Evolutionary conservation across 192 early-diverging fungal genomes (phyloP), one percentile per base, ranked within the genome.

Genomic region (Coemansia sp.): DNA sequence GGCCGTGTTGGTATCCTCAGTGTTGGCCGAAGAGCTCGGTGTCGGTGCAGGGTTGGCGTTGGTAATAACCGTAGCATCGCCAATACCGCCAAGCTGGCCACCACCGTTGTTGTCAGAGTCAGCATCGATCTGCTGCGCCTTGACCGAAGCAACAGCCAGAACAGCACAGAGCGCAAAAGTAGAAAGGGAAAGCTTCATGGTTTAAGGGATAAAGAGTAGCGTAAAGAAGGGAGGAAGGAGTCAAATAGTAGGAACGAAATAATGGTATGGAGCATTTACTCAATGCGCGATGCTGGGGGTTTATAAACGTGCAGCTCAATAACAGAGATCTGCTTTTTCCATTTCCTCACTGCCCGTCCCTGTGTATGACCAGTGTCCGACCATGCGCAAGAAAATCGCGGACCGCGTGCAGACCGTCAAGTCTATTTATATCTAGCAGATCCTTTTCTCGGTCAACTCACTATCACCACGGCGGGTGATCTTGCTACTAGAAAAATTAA

Each of bases 171-270:
- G 22, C 23, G 47, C 42, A 46, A 60, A n/a, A 12, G 19, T 22
- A 28, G 59, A 60, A 46, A 60, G 25, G 5, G 59, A 48, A 11
- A 60, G 40, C 21, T 60, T 60, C 59, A 60, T 60, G 44, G 44
- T 22, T 59, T 44, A 14, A 46, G 22, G 58, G 36, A 15, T 14
- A 38, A 56, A 5, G 12, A 26, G 25, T 26, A 7, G 12, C n/a
- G 34, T 17, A 36, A 28, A 28, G 14, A 28, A 28, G 25, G 54
- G 17, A 15, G 14, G 31, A 6, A 17, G 31, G 21, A 56, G 36
- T 17, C 17, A 26, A 26, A 44, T 44, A 17, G 11, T 12, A 12
- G 42, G 42, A 44, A 44, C 42, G 42, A 44, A 44, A 17, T 44
- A 17, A 44, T 44, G 14, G n/a, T 44, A 44, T n/a, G 11, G 11